A percentile compares a stretch with the other conserved stretches of the same genome.
phyloP scores from a whole-genome alignment of 345 rosid genomes.

The Acer negundo region DNA sequence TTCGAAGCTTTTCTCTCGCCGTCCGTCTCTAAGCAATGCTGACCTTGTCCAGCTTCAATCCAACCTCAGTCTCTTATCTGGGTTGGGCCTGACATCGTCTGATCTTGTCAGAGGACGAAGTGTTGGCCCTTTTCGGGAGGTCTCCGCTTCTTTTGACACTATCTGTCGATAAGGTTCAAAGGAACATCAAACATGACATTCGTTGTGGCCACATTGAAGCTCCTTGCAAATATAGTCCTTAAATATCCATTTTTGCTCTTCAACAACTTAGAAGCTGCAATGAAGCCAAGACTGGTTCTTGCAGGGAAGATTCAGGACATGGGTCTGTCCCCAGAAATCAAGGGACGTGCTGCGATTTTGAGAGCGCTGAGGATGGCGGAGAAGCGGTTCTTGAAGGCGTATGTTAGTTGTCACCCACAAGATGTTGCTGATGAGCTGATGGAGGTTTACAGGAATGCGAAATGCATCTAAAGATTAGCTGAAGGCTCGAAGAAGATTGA shows the following conservation, averaged over 20 bases:
- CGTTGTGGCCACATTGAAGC: constrained; percentile 61
- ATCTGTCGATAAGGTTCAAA: constrained; percentile 78
- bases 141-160: constrained; percentile 59
- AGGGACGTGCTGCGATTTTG: constrained; percentile 28
- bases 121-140: constrained; percentile 59
- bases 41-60: constrained; percentile 45
- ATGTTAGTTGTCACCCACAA: constrained; percentile 56
- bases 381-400: constrained; percentile 54
- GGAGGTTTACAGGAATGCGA: constrained; percentile 50
- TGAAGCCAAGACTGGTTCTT: constrained; percentile 64
- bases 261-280: constrained; percentile 48
- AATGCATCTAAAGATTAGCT: constrained; percentile 63
- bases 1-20: constrained; percentile 43
- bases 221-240: constrained; percentile 52
- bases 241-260: constrained; percentile 55
- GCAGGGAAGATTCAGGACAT: constrained; percentile 61
- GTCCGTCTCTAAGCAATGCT: constrained; percentile 60
- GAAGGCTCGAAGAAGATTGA: constrained; percentile 47
- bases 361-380: constrained; percentile 77
- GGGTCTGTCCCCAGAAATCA: constrained; percentile 54
- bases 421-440: constrained; percentile 57
- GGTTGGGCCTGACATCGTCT: constrained; percentile 54
- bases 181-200: constrained; percentile 94
- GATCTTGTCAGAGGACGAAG: constrained; percentile 82
- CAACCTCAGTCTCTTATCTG: constrained; percentile 53